phyloP scores from a whole-genome alignment of 129 eudicot species.

The Daucus carota region DH1_v3.0 NC_030389.2:40261001-40261500 shows the following conservation, averaged over 20 bases:
- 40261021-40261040: no score
- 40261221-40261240: slow-evolving; percentile 53
- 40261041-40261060: no score
- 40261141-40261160: slow-evolving; percentile 93
- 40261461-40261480: neutral
- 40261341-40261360: neutral
- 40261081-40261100: no score
- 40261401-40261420: neutral
- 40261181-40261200: slow-evolving; percentile 80
- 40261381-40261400: neutral
- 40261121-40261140: slow-evolving; percentile 27
- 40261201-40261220: slow-evolving; percentile 92
- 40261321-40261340: neutral
- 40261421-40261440: neutral
- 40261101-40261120: neutral
- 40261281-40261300: neutral
- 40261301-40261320: neutral
- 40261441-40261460: neutral
- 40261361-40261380: neutral
- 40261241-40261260: neutral
- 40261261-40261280: neutral
- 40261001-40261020: no score
- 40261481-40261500: neutral
- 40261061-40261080: no score
- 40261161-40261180: slow-evolving; percentile 81